Conservation (phyloP, 2,329 filamentous ascomycete genomes). For the Tympanopsis confertula region DNA sequence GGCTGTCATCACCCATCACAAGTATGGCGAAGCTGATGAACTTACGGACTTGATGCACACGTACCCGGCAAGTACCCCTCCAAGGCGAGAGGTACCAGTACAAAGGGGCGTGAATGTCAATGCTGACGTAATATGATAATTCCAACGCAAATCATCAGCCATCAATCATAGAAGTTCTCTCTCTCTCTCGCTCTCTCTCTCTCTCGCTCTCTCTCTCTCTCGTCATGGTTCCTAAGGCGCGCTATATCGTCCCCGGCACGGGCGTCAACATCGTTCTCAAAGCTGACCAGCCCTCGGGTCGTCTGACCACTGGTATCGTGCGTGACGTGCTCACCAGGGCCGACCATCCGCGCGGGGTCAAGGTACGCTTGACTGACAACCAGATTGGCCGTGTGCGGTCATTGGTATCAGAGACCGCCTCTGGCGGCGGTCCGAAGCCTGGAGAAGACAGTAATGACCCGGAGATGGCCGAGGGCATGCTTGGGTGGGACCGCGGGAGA, state of each 20-base stretch:
- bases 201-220: no score
- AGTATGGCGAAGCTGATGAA: no score
- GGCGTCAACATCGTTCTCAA: slow-evolving; percentile 65
- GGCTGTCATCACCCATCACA: no score
- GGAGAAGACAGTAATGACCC: slow-evolving; percentile 3
- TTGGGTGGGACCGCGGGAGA: background rate
- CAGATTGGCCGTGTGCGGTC: slow-evolving; percentile 64
- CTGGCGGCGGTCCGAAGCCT: background rate
- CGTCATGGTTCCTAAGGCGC: background rate
- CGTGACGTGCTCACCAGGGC: slow-evolving; percentile 59
- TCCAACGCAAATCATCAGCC: no score
- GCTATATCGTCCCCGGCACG: slow-evolving; percentile 44
- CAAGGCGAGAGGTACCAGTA: no score
- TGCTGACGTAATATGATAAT: no score
- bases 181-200: no score
- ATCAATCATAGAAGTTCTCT: no score
- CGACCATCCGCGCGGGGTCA: slow-evolving; percentile 69
- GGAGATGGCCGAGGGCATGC: background rate
- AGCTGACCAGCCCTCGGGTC: slow-evolving; percentile 62
- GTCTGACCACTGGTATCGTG: slow-evolving; percentile 56
- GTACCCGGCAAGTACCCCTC: no score
- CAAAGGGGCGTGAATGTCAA: no score
- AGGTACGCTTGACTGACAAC: slow-evolving; percentile 62
- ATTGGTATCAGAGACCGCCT: slow-evolving; percentile 24
- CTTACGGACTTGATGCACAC: no score